Evolutionary conservation across 768 basidiomycete genomes (phyloP).

Genomic region (Kockovaella imperatae): DNA sequence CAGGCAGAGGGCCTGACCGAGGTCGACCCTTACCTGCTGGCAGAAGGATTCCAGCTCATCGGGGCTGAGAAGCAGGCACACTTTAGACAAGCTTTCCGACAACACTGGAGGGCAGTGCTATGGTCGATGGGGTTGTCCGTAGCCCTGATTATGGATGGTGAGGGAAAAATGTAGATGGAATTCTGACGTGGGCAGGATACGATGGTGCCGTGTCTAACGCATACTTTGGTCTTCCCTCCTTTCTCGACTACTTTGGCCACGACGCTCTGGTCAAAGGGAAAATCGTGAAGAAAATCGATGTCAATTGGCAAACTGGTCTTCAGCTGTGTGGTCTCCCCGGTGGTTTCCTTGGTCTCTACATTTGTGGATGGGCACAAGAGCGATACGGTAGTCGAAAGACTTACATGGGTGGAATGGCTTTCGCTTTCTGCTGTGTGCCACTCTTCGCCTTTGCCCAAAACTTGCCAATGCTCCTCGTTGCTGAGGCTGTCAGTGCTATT

Average conservation of each 20-base stretch:
- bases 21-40: too few species aligned
- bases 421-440: not conserved
- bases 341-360: conserved; percentile 17
- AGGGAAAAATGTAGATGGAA: conserved; percentile 10
- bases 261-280: conserved; percentile 3
- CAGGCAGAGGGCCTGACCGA: too few species aligned
- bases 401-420: conserved; percentile 9
- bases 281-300: conserved; percentile 4
- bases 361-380: conserved; percentile 13
- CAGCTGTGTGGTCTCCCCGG: conserved; percentile 6
- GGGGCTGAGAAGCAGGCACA: too few species aligned
- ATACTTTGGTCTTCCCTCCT: conserved; percentile 19
- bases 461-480: not conserved
- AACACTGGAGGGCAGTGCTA: not conserved
- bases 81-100: not conserved
- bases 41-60: too few species aligned
- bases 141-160: conserved; percentile 18
- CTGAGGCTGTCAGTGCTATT: not conserved
- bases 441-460: conserved; percentile 9
- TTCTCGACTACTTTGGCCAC: conserved; percentile 16
- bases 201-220: conserved; percentile 5
- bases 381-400: conserved; percentile 13
- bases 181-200: conserved; percentile 4
- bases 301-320: conserved; percentile 15
- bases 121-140: not conserved